Evolutionary conservation across 441 rosid genomes (phyloP), one percentile per base, ranked within the genome.

Genomic region (Capsella rubella): DNA sequence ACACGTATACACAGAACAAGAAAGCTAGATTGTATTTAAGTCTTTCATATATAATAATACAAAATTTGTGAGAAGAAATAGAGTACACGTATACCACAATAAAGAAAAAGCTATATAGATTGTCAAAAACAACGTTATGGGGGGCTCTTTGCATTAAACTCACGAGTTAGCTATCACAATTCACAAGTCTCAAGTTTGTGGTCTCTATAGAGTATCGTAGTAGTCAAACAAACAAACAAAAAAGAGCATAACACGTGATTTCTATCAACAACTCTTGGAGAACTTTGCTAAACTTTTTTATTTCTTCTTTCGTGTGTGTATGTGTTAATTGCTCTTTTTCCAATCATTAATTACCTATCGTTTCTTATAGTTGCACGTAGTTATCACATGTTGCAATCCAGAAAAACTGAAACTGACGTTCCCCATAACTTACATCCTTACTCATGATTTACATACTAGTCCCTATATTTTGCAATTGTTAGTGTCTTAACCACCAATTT

Each of bases 81-180:
- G 69, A 40, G 16, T 59, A 59, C 74, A 49, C 59, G 74, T 61
- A 61, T 39, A 9, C 51, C 9, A 4, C 31, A 0, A 12, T 12
- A 5, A 52, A 29, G 39, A 28, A 56, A 25, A 56, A 25, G 45
- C 18, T 51, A 21, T 21, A 21, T 21, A 50, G 27, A 53, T 50
- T 50, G 0, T 12, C 25, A 21, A 21, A 21, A 49, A 25, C 60
- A 52, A 53, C 76, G 29, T 62, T 31, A 72, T 59, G 47, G 72
- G 72, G 37, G 55, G 14, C 9, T 58, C 43, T 32, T 12, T 13
- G 55, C 68, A 74, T 67, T 67, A 67, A 67, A 74, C 69, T 74
- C 78, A 67, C 40, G 49, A 59, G 54, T 52, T 59, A 8, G 18
- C 10, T 60, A 50, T 46, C 32, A 42, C 51, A 58, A 65, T 37